Evolutionary conservation across 768 basidiomycete species (phyloP).

Genomic region (Podaxis mareebaensis): DNA sequence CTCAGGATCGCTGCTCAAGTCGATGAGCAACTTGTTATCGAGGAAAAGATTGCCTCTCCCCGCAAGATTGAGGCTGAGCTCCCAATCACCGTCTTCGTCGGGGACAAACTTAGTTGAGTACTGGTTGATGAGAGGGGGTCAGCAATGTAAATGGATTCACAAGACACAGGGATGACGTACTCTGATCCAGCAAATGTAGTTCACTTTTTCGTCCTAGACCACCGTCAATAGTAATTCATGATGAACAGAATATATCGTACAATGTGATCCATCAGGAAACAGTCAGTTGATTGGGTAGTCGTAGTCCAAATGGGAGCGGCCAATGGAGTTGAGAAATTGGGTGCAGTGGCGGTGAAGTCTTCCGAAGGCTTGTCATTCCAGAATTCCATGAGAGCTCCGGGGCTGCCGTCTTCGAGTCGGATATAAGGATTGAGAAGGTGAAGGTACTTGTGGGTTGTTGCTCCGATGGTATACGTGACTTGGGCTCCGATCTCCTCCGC

Average conservation of each 20-base stretch:
- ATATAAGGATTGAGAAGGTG: slow-evolving; percentile 52
- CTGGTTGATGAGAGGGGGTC: slow-evolving; percentile 21
- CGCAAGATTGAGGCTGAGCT: slow-evolving; percentile 46
- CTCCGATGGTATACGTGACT: slow-evolving; percentile 46
- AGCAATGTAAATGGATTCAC: not conserved
- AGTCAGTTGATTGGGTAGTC: slow-evolving; percentile 33
- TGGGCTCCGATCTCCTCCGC: slow-evolving; percentile 43
- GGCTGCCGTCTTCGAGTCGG: slow-evolving; percentile 33
- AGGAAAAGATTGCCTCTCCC: slow-evolving; percentile 53
- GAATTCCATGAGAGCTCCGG: slow-evolving; percentile 42
- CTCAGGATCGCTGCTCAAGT: slow-evolving; percentile 41
- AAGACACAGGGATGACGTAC: slow-evolving; percentile 27
- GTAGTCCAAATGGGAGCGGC: slow-evolving; percentile 37
- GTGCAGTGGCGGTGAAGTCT: slow-evolving; percentile 31
- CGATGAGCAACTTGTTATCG: slow-evolving; percentile 45
- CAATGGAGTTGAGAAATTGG: slow-evolving; percentile 27
- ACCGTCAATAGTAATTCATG: not conserved
- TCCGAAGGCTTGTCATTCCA: slow-evolving; percentile 45
- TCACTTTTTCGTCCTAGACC: slow-evolving; percentile 40
- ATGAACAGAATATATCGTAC: slow-evolving; percentile 26
- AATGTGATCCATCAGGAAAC: slow-evolving; percentile 43
- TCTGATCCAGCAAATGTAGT: slow-evolving; percentile 40
- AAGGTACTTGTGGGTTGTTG: slow-evolving; percentile 46
- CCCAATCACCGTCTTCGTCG: slow-evolving; percentile 52
- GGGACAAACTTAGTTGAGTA: slow-evolving; percentile 47